Evolutionary conservation across 495 filamentous ascomycete species (phyloP).

Genomic region (Trichoderma reesei): DNA sequence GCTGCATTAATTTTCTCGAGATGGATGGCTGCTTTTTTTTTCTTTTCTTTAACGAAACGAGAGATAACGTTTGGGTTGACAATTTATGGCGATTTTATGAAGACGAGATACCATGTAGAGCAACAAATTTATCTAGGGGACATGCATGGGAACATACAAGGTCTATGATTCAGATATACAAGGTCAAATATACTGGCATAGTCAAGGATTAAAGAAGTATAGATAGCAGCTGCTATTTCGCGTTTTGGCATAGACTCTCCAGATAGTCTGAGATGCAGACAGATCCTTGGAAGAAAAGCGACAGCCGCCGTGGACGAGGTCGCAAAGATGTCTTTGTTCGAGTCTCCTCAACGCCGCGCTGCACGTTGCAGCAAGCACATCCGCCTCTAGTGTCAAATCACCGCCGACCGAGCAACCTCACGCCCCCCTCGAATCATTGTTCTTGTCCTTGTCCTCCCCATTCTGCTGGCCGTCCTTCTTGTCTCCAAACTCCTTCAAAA

Average conservation of each 20-base stretch:
- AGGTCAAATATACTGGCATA: no score
- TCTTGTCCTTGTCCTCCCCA: not conserved
- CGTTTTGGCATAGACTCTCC: not conserved
- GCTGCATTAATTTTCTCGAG: not conserved
- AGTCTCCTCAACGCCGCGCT: not conserved
- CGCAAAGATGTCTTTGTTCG: not conserved
- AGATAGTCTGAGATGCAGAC: not conserved
- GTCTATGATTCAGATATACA: no score
- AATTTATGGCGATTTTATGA: no score
- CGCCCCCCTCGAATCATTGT: not conserved
- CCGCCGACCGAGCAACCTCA: no score
- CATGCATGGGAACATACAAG: no score
- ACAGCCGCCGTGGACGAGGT: not conserved
- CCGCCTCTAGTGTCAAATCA: no score
- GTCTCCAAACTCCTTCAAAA: slow-evolving; percentile 15
- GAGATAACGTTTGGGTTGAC: no score
- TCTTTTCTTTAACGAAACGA: no score
- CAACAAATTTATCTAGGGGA: no score
- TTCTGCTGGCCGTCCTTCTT: slow-evolving; percentile 1
- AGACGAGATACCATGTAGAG: no score
- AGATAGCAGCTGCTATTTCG: no score
- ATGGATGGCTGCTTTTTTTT: not conserved
- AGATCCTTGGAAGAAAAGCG: not conserved
- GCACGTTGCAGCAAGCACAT: not conserved
- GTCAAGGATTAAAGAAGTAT: no score